phyloP scores from a whole-genome alignment of 2,329 filamentous ascomycete genomes.

The Coniochaeta hoffmannii region DNA sequence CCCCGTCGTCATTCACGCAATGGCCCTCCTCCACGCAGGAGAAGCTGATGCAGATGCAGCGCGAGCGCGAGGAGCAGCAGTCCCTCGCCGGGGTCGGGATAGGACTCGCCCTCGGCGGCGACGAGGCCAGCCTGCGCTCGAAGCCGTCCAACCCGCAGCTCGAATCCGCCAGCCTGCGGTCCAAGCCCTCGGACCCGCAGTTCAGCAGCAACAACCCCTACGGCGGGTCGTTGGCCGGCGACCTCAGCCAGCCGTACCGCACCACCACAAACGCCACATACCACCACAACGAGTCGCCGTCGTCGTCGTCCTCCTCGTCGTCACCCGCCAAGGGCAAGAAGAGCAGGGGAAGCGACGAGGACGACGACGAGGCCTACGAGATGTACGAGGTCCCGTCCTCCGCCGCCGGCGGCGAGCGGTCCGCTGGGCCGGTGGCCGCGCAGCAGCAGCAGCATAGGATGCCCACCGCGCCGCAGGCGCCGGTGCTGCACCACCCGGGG shows the following conservation, averaged over 20 bases:
- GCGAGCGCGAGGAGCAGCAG: conserved; percentile 13
- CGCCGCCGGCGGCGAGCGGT: conserved; percentile 8
- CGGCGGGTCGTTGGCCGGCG: not conserved
- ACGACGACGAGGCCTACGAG: conserved; percentile 37
- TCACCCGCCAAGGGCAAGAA: conserved; percentile 38
- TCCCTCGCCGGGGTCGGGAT: conserved; percentile 26
- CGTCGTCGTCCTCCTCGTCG: conserved; percentile 11
- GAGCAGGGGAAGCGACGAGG: conserved; percentile 13
- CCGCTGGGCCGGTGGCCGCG: too few relatives aligned
- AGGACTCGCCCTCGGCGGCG: conserved; percentile 35
- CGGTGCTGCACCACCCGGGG: conserved; percentile 38
- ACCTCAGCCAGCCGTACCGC: not conserved
- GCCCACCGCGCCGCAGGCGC: conserved; percentile 23
- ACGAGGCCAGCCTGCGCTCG: conserved; percentile 23
- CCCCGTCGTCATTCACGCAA: conserved; percentile 13
- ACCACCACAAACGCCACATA: too few relatives aligned
- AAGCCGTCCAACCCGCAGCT: conserved; percentile 20
- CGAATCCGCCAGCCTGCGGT: conserved; percentile 18
- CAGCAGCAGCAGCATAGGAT: conserved; percentile 9
- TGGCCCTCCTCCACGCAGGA: conserved; percentile 17
- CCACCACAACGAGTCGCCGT: conserved; percentile 11
- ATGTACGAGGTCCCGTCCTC: conserved; percentile 31
- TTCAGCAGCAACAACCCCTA: conserved; percentile 2
- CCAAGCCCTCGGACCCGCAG: conserved; percentile 16
- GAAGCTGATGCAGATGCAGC: conserved; percentile 19